phyloP scores from a whole-genome alignment of 2,329 filamentous ascomycete species.

The Pestalotiopsis sp. region DNA sequence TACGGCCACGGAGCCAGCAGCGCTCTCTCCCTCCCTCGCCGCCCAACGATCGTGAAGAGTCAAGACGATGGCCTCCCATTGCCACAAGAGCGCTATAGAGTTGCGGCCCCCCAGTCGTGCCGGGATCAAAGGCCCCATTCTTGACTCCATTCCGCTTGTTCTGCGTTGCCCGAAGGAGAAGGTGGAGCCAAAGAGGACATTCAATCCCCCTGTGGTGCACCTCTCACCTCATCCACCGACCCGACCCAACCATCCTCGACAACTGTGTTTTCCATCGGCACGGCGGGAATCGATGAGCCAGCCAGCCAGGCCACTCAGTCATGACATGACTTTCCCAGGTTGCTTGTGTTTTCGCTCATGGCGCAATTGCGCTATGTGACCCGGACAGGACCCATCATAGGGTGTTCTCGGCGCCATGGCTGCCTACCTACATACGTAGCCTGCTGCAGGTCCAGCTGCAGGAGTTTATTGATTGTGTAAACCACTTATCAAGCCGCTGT shows the following conservation, averaged over 20 bases:
- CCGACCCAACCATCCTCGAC: neutral
- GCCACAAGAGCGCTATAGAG: neutral
- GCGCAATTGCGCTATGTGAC: neutral
- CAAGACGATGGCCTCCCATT: too few relatives aligned
- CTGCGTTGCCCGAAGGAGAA: constrained; percentile 1
- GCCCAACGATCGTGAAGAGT: too few relatives aligned
- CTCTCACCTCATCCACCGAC: neutral
- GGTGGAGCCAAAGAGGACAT: constrained; percentile 2
- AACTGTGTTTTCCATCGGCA: neutral
- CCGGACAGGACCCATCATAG: neutral
- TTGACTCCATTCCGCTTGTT: neutral
- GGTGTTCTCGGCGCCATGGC: neutral
- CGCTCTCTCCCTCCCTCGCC: too few relatives aligned
- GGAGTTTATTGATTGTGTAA: neutral
- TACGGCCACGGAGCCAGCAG: neutral
- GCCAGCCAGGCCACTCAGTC: neutral
- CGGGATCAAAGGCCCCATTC: neutral
- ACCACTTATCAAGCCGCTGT: neutral
- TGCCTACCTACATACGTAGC: neutral
- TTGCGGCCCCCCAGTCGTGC: neutral
- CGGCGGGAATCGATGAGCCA: neutral
- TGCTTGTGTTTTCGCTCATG: neutral
- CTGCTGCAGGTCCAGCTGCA: neutral
- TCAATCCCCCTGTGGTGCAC: neutral
- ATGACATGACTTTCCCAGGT: neutral